phyloP scores from a whole-genome alignment of 257 asterid genomes.

The Orobanche coerulescens region DNA sequence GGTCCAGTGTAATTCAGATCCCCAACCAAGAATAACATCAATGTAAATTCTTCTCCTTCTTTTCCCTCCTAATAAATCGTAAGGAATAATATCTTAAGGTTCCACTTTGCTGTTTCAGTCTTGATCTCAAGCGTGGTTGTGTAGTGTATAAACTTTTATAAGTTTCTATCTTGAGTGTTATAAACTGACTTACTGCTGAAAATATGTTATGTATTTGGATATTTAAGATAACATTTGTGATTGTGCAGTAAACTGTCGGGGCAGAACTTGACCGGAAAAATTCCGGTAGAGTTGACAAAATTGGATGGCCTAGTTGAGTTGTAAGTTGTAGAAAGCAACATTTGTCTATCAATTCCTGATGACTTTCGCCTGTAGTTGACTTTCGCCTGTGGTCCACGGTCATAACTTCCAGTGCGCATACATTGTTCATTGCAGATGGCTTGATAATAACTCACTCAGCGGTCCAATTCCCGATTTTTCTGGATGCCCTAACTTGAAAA shows the following conservation, averaged over 20 bases:
- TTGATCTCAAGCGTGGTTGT: not conserved
- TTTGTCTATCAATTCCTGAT: not conserved
- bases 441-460: slow-evolving; percentile 67
- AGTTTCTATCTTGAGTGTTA: not conserved
- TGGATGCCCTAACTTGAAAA: slow-evolving; percentile 72
- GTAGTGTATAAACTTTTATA: not conserved
- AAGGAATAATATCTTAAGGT: not conserved
- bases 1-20: slow-evolving; percentile 75
- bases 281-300: slow-evolving; percentile 55
- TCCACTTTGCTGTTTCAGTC: not conserved
- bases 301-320: slow-evolving; percentile 56
- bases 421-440: slow-evolving; percentile 64
- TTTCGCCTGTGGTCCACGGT: not conserved
- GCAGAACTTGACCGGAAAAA: slow-evolving; percentile 54
- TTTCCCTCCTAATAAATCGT: not conserved
- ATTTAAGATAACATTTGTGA: slow-evolving; percentile 12
- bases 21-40: slow-evolving; percentile 61
- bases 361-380: not conserved
- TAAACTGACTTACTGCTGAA: slow-evolving; percentile 13
- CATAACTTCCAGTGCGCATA: not conserved
- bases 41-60: slow-evolving; percentile 38
- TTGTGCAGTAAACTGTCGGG: slow-evolving; percentile 66
- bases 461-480: slow-evolving; percentile 92
- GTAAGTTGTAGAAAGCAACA: slow-evolving; percentile 40
- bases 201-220: not conserved